Percentiles rank a stretch among this genome's conserved stretches.
Evolutionary conservation across 768 basidiomycete genomes (phyloP).

Genomic region (Leccinum aurantiacum): DNA sequence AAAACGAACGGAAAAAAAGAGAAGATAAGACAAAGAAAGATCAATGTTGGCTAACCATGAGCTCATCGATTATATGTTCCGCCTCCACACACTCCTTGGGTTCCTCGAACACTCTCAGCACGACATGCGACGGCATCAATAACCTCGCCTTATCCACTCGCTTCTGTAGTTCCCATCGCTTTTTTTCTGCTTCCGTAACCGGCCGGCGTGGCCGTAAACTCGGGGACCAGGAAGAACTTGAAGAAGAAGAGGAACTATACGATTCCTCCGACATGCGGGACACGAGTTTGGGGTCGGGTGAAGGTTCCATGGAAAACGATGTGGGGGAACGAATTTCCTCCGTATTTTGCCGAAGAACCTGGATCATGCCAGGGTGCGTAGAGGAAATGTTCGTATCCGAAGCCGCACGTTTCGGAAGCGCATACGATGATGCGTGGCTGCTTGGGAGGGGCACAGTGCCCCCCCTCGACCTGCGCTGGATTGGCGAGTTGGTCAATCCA

Average conservation of each 20-base stretch:
- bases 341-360: slow-evolving; percentile 15
- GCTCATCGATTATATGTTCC: slow-evolving; percentile 37
- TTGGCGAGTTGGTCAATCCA: slow-evolving; percentile 5
- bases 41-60: not conserved
- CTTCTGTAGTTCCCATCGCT: slow-evolving; percentile 56
- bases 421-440: not conserved
- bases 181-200: slow-evolving; percentile 56
- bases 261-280: slow-evolving; percentile 29
- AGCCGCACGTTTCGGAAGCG: slow-evolving; percentile 16
- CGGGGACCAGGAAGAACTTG: slow-evolving; percentile 23
- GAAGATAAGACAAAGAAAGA: not conserved
- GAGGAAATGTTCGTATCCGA: slow-evolving; percentile 22
- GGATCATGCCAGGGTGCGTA: slow-evolving; percentile 7
- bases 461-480: slow-evolving; percentile 8
- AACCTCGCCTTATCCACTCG: slow-evolving; percentile 63
- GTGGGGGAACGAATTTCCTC: slow-evolving; percentile 15
- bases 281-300: slow-evolving; percentile 10
- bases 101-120: slow-evolving; percentile 64
- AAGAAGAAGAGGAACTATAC: slow-evolving; percentile 21
- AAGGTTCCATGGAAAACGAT: slow-evolving; percentile 12
- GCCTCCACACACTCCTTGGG: slow-evolving; percentile 72
- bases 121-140: slow-evolving; percentile 55
- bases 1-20: not conserved
- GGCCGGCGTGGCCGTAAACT: slow-evolving; percentile 9
- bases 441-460: slow-evolving; percentile 8